These are phyloP conservation scores for Penicillium sp. DNA, from an alignment of 2,329 filamentous ascomycete genomes.

Conservation along the genomic window DNA sequence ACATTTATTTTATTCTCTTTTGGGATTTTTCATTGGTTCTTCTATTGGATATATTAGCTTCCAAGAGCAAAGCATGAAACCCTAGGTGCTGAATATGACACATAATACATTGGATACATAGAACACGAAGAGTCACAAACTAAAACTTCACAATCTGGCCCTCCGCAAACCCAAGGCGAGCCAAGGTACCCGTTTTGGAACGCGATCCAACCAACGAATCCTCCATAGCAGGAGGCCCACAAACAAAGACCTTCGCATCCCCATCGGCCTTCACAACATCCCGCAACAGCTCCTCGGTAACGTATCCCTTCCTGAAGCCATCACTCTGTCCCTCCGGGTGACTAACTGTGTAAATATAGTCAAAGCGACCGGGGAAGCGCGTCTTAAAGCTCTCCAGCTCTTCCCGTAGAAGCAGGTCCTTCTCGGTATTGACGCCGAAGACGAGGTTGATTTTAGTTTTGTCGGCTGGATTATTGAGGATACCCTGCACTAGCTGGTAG, in stretches of 20 bases:
- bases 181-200: conserved; percentile 50
- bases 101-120: background rate
- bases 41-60: background rate
- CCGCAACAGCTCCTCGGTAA: conserved; percentile 57
- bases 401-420: conserved; percentile 58
- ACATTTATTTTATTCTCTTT: background rate
- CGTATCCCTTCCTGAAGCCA: conserved; percentile 53
- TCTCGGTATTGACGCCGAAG: conserved; percentile 64
- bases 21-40: no score
- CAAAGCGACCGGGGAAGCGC: conserved; percentile 55
- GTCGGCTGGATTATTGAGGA: conserved; percentile 61
- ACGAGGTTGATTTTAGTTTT: conserved; percentile 63
- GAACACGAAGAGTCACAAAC: background rate
- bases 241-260: conserved; percentile 63
- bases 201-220: conserved; percentile 35
- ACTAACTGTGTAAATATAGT: conserved; percentile 58
- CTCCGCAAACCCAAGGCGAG: conserved; percentile 57
- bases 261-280: conserved; percentile 46
- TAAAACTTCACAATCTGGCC: conserved; percentile 60
- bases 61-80: background rate
- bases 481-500: conserved; percentile 62
- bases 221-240: conserved; percentile 68
- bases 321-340: conserved; percentile 38
- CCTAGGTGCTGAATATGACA: background rate
- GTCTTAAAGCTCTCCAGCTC: conserved; percentile 55